phyloP scores from a whole-genome alignment of 2,329 filamentous ascomycete genomes.

The Alternaria sp. region DNA sequence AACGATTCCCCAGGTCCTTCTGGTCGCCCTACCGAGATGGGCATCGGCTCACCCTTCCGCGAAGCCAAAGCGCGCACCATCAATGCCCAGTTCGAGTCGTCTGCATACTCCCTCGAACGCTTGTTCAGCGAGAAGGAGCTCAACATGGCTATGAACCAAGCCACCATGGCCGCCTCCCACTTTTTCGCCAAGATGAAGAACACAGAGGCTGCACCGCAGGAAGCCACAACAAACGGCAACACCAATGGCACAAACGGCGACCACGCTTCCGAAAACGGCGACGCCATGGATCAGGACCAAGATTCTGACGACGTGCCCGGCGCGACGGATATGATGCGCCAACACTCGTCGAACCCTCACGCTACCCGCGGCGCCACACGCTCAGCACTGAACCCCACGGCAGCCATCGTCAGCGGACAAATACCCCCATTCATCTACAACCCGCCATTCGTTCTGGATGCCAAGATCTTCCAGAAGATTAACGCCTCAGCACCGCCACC shows the following conservation, averaged over 20 bases:
- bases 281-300: slow-evolving; percentile 50
- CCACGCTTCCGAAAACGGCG: slow-evolving; percentile 45
- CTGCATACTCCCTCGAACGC: slow-evolving; percentile 68
- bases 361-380: slow-evolving; percentile 60
- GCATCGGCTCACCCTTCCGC: slow-evolving; percentile 59
- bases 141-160: slow-evolving; percentile 67
- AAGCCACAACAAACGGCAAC: slow-evolving; percentile 41
- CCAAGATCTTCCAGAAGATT: slow-evolving; percentile 56
- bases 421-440: slow-evolving; percentile 53
- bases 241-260: slow-evolving; percentile 49
- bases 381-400: slow-evolving; percentile 63
- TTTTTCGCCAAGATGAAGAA: slow-evolving; percentile 65
- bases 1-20: slow-evolving; percentile 65
- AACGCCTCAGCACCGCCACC: slow-evolving; percentile 60
- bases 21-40: slow-evolving; percentile 56
- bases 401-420: slow-evolving; percentile 53
- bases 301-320: slow-evolving; percentile 52
- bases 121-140: slow-evolving; percentile 74
- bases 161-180: slow-evolving; percentile 65
- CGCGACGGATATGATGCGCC: slow-evolving; percentile 67
- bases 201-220: slow-evolving; percentile 36
- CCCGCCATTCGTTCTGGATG: slow-evolving; percentile 55
- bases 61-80: slow-evolving; percentile 62
- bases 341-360: slow-evolving; percentile 66
- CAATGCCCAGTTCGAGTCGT: slow-evolving; percentile 65